phyloP scores from a whole-genome alignment of 257 asterid genomes.

The Primulina tabacum region DNA sequence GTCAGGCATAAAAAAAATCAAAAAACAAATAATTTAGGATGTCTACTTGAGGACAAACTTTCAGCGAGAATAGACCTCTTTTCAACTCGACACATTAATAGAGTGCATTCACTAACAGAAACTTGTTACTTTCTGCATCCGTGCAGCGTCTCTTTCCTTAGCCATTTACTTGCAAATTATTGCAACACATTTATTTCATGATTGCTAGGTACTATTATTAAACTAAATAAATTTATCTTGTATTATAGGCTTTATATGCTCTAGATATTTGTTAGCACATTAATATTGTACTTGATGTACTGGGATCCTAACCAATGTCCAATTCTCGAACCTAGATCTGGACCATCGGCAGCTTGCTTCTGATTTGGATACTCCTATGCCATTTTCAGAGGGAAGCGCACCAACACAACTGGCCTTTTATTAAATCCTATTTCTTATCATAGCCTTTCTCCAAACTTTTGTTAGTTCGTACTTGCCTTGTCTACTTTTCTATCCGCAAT shows the following conservation, averaged over 20 bases:
- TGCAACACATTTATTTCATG: background rate
- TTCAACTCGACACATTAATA: slow-evolving; percentile 7
- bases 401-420: background rate
- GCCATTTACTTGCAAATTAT: slow-evolving; percentile 5
- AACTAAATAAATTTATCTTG: too few species aligned
- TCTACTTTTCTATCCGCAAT: background rate
- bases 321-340: background rate
- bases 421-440: background rate
- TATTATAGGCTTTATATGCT: too few species aligned
- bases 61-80: background rate
- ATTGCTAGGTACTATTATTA: background rate
- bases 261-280: too few species aligned
- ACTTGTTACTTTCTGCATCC: slow-evolving; percentile 1
- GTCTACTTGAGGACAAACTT: background rate
- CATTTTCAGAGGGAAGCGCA: too few species aligned
- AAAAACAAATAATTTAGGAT: slow-evolving; percentile 14
- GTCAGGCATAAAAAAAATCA: slow-evolving; percentile 19
- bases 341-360: background rate
- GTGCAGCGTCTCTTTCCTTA: background rate
- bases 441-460: too few species aligned
- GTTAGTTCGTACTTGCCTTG: background rate
- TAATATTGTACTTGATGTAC: too few species aligned
- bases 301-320: background rate
- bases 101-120: background rate
- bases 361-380: background rate